These are phyloP conservation scores for Solanum habrochaites DNA, from an alignment of 257 asterid species.

Conservation along the genomic window DNA sequence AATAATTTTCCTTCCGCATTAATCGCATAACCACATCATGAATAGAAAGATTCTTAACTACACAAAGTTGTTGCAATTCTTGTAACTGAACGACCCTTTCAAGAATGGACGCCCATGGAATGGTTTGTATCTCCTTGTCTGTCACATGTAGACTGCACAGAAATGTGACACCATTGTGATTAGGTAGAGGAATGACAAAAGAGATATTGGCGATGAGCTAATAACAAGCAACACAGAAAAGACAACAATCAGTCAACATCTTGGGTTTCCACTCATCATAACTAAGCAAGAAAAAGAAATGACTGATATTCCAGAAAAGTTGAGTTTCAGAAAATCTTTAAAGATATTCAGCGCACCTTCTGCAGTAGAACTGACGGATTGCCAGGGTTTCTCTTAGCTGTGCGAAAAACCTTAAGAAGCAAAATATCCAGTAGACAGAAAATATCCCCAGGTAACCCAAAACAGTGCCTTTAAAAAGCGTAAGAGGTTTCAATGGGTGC, in stretches of 20 bases:
- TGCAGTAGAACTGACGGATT: conserved; percentile 65
- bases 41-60: conserved; percentile 76
- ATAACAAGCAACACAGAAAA: background rate
- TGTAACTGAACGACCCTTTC: conserved; percentile 76
- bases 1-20: conserved; percentile 95
- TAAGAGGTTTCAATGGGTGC: conserved; percentile 79
- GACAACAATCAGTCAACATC: background rate
- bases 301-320: background rate
- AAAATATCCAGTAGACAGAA: conserved; percentile 66
- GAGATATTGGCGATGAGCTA: background rate
- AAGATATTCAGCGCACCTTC: conserved; percentile 40
- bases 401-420: conserved; percentile 75
- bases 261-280: background rate
- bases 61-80: conserved; percentile 52
- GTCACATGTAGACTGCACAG: conserved; percentile 70
- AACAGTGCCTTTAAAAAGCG: conserved; percentile 64
- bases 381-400: conserved; percentile 82
- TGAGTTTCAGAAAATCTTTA: background rate
- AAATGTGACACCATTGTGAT: background rate
- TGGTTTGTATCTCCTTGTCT: conserved; percentile 84
- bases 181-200: background rate
- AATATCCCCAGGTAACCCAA: conserved; percentile 83
- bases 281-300: background rate
- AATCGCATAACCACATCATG: conserved; percentile 87
- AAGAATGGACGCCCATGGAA: conserved; percentile 86